These are phyloP conservation scores for Lanmaoa rubissima DNA, from an alignment of 768 basidiomycete genomes.

Conservation along the genomic window DNA sequence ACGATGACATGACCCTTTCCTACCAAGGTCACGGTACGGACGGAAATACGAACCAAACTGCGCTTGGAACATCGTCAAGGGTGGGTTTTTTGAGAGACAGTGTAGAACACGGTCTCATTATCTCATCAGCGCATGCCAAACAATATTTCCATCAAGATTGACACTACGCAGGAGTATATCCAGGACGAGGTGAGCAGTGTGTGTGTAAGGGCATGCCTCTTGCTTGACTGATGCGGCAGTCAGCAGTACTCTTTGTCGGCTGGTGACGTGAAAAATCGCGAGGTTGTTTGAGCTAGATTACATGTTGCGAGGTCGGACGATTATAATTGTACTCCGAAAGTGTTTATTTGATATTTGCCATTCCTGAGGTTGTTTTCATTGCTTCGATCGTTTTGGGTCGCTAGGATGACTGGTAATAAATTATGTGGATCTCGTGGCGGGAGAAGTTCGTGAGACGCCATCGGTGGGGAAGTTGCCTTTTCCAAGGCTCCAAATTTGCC, in stretches of 20 bases:
- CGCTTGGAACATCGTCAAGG: slow-evolving; percentile 2
- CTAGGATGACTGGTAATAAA: too few relatives aligned
- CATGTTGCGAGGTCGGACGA: background rate
- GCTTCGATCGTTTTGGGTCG: too few relatives aligned
- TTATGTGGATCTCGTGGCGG: too few relatives aligned
- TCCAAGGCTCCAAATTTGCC: too few relatives aligned
- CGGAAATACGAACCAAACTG: slow-evolving; percentile 4
- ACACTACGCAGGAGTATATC: slow-evolving; percentile 54
- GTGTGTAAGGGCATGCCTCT: too few relatives aligned
- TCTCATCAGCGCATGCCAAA: slow-evolving; percentile 30
- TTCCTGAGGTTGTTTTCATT: too few relatives aligned
- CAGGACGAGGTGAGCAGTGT: slow-evolving; percentile 36
- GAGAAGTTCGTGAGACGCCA: too few relatives aligned
- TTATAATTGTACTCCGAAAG: too few relatives aligned
- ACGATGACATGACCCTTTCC: slow-evolving; percentile 18
- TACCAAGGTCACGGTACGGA: slow-evolving; percentile 4
- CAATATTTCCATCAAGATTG: slow-evolving; percentile 63
- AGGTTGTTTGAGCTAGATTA: slow-evolving; percentile 4
- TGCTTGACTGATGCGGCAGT: background rate
- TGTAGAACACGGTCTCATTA: background rate
- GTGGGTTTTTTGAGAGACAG: background rate
- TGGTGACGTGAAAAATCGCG: slow-evolving; percentile 8
- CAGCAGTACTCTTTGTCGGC: background rate
- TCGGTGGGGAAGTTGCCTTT: too few relatives aligned
- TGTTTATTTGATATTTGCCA: background rate